Conservation (phyloP, 345 rosid species). For the Microthlaspi erraticum region DNA sequence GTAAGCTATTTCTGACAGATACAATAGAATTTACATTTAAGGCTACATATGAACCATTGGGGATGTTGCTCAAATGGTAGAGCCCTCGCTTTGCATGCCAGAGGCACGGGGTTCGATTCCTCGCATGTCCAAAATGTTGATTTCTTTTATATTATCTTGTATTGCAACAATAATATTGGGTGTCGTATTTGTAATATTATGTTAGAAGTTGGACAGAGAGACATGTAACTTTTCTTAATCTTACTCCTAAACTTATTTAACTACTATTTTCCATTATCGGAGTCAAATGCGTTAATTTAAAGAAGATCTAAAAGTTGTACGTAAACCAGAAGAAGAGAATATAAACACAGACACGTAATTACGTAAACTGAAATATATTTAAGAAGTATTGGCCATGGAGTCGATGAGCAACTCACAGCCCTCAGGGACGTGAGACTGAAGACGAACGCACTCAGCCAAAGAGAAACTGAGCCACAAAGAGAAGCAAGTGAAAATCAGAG, state of each 20-base stretch:
- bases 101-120: slow-evolving; percentile 99
- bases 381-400: slow-evolving; percentile 72
- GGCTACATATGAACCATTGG: no score
- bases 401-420: slow-evolving; percentile 86
- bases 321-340: not conserved
- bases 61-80: slow-evolving; percentile 55
- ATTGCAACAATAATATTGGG: not conserved
- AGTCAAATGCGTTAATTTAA: not conserved
- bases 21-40: no score
- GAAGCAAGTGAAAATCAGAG: slow-evolving; percentile 86
- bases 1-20: no score
- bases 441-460: slow-evolving; percentile 69
- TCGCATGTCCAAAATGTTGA: slow-evolving; percentile 65
- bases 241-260: no score
- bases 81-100: slow-evolving; percentile 99
- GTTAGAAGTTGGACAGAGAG: no score
- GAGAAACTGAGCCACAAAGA: slow-evolving; percentile 72
- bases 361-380: not conserved
- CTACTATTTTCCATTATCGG: no score
- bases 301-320: slow-evolving; percentile 19
- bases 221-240: no score
- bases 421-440: slow-evolving; percentile 69
- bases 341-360: slow-evolving; percentile 26
- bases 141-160: no score
- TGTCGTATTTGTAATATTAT: no score